Percentiles rank a stretch among this genome's conserved stretches.
Conservation (phyloP, 2,329 filamentous ascomycete species). For the Cylindrodendrum hubeiense region DNA sequence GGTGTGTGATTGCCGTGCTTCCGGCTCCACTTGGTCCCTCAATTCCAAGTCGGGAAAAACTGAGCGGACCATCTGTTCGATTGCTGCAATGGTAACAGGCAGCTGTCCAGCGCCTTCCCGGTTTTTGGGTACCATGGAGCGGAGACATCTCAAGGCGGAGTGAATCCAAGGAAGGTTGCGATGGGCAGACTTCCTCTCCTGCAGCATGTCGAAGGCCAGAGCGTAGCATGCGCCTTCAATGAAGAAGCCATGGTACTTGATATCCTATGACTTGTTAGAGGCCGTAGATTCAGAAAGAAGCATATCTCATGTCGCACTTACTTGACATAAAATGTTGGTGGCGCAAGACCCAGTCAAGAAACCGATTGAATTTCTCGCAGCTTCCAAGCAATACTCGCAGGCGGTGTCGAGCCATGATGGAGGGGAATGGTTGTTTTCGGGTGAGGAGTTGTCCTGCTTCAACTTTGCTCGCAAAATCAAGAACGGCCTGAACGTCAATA, state of each 20-base stretch:
- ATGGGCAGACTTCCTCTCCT: conserved; percentile 51
- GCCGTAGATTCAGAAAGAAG: too few species aligned
- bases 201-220: conserved; percentile 57
- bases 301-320: conserved; percentile 33
- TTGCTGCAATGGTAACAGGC: conserved; percentile 41
- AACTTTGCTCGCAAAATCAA: conserved; percentile 57
- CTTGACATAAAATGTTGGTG: conserved; percentile 54
- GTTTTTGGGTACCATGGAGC: conserved; percentile 47
- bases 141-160: conserved; percentile 51
- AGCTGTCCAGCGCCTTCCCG: conserved; percentile 35
- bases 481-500: conserved; percentile 59
- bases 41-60: conserved; percentile 44
- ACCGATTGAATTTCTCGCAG: conserved; percentile 55
- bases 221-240: conserved; percentile 56
- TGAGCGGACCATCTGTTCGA: conserved; percentile 47
- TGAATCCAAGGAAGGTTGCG: conserved; percentile 57
- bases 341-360: conserved; percentile 54
- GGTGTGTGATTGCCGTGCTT: conserved; percentile 29
- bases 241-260: conserved; percentile 59
- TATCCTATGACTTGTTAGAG: conserved; percentile 47
- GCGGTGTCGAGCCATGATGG: conserved; percentile 57
- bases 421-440: conserved; percentile 33
- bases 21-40: conserved; percentile 33
- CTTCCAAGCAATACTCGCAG: conserved; percentile 55
- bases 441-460: conserved; percentile 46